A percentile compares a stretch with the other conserved stretches of the same genome.
Conservation (phyloP, 768 basidiomycete genomes). For the Terana coerulea region DNA sequence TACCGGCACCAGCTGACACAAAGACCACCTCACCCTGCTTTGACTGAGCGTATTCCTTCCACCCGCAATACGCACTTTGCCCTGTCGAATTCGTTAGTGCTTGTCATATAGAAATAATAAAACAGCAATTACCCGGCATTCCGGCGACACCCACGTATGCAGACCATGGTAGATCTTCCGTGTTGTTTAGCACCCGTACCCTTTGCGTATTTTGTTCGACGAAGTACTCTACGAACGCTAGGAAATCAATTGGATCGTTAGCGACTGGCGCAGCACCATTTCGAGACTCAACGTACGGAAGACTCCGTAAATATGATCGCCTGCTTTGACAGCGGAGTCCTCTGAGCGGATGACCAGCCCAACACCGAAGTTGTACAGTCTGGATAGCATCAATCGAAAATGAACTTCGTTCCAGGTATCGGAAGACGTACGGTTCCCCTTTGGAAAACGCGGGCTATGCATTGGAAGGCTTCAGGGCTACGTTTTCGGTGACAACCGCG, state of each 20-base stretch:
- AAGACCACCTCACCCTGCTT: constrained; percentile 52
- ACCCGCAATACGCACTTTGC: constrained; percentile 32
- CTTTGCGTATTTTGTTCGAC: constrained; percentile 24
- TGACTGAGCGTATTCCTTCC: constrained; percentile 37
- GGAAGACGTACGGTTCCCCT: constrained; percentile 28
- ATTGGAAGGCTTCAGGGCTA: constrained; percentile 7
- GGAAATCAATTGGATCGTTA: constrained; percentile 29
- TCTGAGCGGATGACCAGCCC: constrained; percentile 25
- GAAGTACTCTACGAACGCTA: constrained; percentile 40
- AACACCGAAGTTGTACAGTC: constrained; percentile 20
- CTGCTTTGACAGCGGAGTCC: constrained; percentile 15
- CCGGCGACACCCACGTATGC: constrained; percentile 47
- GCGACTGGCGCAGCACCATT: no score
- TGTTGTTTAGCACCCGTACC: constrained; percentile 34
- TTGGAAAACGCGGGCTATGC: constrained; percentile 20
- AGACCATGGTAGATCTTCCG: constrained; percentile 43
- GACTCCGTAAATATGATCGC: constrained; percentile 22
- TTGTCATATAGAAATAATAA: no score
- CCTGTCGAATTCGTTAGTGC: no score
- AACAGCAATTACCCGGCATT: constrained; percentile 31
- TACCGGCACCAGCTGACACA: constrained; percentile 41
- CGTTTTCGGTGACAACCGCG: constrained; percentile 21
- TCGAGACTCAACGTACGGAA: constrained; percentile 25
- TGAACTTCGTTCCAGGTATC: constrained; percentile 14
- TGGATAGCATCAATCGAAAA: constrained; percentile 28